Base-by-base conservation (phyloP, 2,329 filamentous ascomycete species). In the Arthrobotrys megalospora region DNA sequence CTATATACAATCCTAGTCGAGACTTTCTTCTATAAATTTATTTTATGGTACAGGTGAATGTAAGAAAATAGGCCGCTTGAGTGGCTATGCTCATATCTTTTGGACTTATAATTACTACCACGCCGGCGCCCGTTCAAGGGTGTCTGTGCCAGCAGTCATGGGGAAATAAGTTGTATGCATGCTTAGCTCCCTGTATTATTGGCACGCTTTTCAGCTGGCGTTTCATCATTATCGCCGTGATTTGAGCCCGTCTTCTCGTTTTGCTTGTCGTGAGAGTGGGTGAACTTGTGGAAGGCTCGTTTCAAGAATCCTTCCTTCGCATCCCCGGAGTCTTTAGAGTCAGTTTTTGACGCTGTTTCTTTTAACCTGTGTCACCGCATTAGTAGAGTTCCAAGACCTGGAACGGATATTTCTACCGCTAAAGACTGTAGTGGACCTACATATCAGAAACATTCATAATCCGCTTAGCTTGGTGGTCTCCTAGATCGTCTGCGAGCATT, bases 401-500 rank as follows among this genome's bases (percentile, higher is more conserved):
- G 32, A 28, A 5, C 3, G n/a, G 5, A 28, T 21, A 24, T 12
- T 6, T 0, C 11, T 11, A 16, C 11, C 4, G 6, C 4, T 6
- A 34, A 43, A 12, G 16, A 36, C 21, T 4, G 12, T 14, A 8
- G 11, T 41, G 10, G 8, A 36, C 73, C 41, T 67, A 78, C 73
- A 78, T 16, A 34, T 86, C 86, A 67, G 84, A 85, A 45, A 97
- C 86, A 83, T 96, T 95, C 94, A 99, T 98, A 71, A 97, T 90
- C 53, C 96, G 89, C 86, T 93, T 96, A 38, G 96, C 96, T 32
- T 90, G 93, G 86, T 94, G 94, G 85, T 99, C 96, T 45, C 89
- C 91, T 90, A 99, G 92, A 86, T 99, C 96, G 82, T 99, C 94
- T 6, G 96, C 96, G 80, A 99, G 89, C 90, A 98, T 95, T 86